Evolutionary conservation across 2,329 filamentous ascomycete genomes (phyloP).

Genomic region (Teratosphaeria pseudoeucalypti): DNA sequence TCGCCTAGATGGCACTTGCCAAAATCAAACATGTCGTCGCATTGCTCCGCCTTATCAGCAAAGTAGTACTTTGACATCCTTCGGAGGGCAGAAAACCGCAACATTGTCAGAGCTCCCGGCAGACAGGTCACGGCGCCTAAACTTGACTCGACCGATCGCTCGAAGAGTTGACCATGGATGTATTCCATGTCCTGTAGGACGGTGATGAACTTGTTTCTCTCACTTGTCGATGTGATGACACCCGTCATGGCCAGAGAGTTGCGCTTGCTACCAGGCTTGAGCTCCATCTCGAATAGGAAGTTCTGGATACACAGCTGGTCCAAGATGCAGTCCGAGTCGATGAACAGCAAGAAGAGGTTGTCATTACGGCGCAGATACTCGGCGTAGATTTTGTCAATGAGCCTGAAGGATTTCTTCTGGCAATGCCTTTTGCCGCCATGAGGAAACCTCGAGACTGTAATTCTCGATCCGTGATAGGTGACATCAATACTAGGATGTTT

Average conservation of each 20-base stretch:
- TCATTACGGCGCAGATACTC: slow-evolving; percentile 80
- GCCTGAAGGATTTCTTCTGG: slow-evolving; percentile 83
- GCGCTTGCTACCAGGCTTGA: slow-evolving; percentile 81
- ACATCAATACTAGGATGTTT: slow-evolving; percentile 88
- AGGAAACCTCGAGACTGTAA: slow-evolving; percentile 84
- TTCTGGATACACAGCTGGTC: slow-evolving; percentile 89
- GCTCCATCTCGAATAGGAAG: slow-evolving; percentile 97
- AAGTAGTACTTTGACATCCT: slow-evolving; percentile 99
- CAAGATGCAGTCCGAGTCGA: slow-evolving; percentile 92
- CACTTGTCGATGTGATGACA: slow-evolving; percentile 88
- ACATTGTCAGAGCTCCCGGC: slow-evolving; percentile 86
- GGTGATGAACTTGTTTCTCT: slow-evolving; percentile 79
- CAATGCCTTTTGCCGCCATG: slow-evolving; percentile 91
- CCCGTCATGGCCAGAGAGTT: slow-evolving; percentile 98
- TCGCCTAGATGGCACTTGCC: slow-evolving; percentile 92
- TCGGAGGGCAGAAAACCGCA: slow-evolving; percentile 91
- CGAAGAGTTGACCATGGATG: slow-evolving; percentile 91
- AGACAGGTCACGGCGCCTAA: slow-evolving; percentile 92
- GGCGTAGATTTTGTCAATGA: slow-evolving; percentile 86
- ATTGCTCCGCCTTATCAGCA: slow-evolving; percentile 89
- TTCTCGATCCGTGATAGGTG: slow-evolving; percentile 66
- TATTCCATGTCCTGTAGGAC: slow-evolving; percentile 97
- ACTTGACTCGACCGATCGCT: slow-evolving; percentile 87
- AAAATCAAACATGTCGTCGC: slow-evolving; percentile 92
- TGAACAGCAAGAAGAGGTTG: slow-evolving; percentile 90